Evolutionary conservation across 805 yeast genomes (phyloP), one percentile per base, ranked within the genome.

Genomic region (Starmerella gropengiesseri): DNA sequence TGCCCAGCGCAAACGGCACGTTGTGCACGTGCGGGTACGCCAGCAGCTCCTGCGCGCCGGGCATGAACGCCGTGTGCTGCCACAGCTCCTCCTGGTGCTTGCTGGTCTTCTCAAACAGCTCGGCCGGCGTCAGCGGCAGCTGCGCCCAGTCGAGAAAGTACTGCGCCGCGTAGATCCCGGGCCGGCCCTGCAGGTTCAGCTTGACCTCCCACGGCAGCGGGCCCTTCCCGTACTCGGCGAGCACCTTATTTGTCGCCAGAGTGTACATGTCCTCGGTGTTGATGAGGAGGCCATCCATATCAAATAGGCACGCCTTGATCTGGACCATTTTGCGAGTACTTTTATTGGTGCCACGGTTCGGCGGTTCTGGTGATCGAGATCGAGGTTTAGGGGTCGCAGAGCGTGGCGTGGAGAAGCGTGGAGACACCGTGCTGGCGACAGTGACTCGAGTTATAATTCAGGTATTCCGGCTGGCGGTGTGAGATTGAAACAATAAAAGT

Each of bases 241-340:
- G 67, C 2, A 83, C 61, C 41, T 75, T 78, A 38, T 81, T 73
- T 25, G 83, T 67, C 3, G 83, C 81, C 44, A 75, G 75, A 1
- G 98, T 89, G 61, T 91, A 91, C 43, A 87, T 69, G 51, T 83
- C 93, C 62, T 91, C 99, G 4, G 96, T 82, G 64, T 87, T 84
- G 57, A 91, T 73, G 49, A 91, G 68, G 19, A 93, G 73, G 1
- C 99, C 99, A 60, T 91, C 99, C 97, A 91, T 69, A 68, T 80
- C 84, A 57, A 78, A 79, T 48, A 79, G 78, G 66, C 85, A 78
- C 26, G 86, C 87, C 59, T 68, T 75, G 56, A 69, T 37, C 31
- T 25, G n/a, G n/a, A n/a, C n/a, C n/a, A n/a, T n/a, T n/a, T n/a
- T n/a, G n/a, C n/a, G n/a, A n/a, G n/a, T n/a, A n/a, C n/a, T n/a